Conservation (phyloP, 371 early-diverging fungal genomes). For the Mortierella sp. region DNA sequence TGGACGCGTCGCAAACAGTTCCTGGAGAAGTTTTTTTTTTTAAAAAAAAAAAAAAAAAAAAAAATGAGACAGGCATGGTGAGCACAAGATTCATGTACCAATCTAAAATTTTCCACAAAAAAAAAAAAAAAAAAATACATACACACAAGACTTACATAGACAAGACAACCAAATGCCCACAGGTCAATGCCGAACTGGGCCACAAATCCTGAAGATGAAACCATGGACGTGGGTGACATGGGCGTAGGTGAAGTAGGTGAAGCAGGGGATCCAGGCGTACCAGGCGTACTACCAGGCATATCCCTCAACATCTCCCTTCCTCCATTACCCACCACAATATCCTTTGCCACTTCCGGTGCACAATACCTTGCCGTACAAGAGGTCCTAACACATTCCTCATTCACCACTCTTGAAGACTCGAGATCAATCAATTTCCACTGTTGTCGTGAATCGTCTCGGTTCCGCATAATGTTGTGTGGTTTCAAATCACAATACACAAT, state of each 20-base stretch:
- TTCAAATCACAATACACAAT: constrained; percentile 47
- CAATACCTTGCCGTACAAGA: constrained; percentile 38
- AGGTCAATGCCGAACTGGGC: constrained; percentile 46
- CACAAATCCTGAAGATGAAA: constrained; percentile 18
- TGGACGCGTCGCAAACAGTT: constrained; percentile 44
- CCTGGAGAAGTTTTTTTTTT: constrained; percentile 8
- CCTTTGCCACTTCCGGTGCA: constrained; percentile 43
- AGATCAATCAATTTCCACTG: constrained; percentile 48
- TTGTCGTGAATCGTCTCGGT: constrained; percentile 46
- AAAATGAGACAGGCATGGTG: no score
- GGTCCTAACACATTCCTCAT: constrained; percentile 31
- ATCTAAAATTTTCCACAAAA: no score
- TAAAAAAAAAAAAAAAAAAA: not conserved
- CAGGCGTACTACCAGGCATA: no score
- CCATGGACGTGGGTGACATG: no score
- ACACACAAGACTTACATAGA: constrained; percentile 28
- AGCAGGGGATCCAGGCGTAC: no score
- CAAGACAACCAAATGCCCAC: constrained; percentile 49
- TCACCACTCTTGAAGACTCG: constrained; percentile 34
- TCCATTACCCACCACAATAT: constrained; percentile 25
- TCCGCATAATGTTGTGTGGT: constrained; percentile 47
- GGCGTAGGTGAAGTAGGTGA: no score
- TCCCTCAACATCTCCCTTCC: not conserved
- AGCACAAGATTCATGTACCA: no score
- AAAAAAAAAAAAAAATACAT: not conserved